phyloP scores from a whole-genome alignment of 352 stramenopile genomes.

The Phytophthora citrophthora region DNA sequence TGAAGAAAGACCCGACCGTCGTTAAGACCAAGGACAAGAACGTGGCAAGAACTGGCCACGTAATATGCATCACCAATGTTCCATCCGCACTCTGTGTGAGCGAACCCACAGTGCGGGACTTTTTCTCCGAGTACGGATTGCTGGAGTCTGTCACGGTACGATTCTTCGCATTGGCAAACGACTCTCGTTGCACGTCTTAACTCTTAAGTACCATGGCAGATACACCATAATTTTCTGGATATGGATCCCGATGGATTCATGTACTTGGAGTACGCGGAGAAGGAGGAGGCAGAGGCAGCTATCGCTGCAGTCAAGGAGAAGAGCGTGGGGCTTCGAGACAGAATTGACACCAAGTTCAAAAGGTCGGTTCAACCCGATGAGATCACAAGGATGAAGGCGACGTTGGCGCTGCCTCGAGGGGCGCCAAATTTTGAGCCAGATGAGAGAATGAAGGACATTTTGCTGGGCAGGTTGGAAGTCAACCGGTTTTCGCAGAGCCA shows the following conservation, averaged over 20 bases:
- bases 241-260: slow-evolving; percentile 70
- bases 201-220: slow-evolving; percentile 28
- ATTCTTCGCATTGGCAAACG: slow-evolving; percentile 3
- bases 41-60: slow-evolving; percentile 16
- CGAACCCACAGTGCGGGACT: slow-evolving; percentile 49
- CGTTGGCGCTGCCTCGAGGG: slow-evolving; percentile 50
- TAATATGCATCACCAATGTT: slow-evolving; percentile 65
- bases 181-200: not conserved
- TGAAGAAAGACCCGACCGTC: slow-evolving; percentile 24
- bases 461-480: slow-evolving; percentile 52
- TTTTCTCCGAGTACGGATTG: slow-evolving; percentile 57
- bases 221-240: slow-evolving; percentile 74
- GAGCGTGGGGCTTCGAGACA: slow-evolving; percentile 17
- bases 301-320: slow-evolving; percentile 44
- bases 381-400: slow-evolving; percentile 52
- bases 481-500: slow-evolving; percentile 61
- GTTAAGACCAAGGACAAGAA: slow-evolving; percentile 9
- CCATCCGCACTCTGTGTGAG: slow-evolving; percentile 64
- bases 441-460: slow-evolving; percentile 51
- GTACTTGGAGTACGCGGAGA: slow-evolving; percentile 60
- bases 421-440: slow-evolving; percentile 33
- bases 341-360: slow-evolving; percentile 19
- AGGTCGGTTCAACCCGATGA: slow-evolving; percentile 8
- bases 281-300: slow-evolving; percentile 40
- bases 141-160: slow-evolving; percentile 57